Percentiles rank a stretch among this genome's conserved stretches.
Evolutionary conservation across 192 early-diverging fungal species (phyloP).

Genomic region (Coemansia sp.): DNA sequence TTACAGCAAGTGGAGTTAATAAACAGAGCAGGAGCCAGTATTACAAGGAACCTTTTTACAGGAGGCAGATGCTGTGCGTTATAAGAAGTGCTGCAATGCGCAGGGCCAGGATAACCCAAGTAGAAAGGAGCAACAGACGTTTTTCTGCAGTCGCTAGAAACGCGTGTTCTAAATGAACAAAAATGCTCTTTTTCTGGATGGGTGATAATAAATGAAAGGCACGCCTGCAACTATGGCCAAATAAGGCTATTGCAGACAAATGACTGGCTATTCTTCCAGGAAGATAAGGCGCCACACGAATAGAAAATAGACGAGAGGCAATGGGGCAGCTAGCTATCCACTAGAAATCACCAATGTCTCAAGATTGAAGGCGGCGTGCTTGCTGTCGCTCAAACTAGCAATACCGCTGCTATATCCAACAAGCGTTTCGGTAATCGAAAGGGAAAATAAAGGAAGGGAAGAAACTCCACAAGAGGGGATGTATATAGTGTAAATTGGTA

Average conservation of each 20-base stretch:
- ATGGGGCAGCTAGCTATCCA: not conserved
- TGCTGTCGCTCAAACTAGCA: not conserved
- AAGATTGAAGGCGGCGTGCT: not conserved
- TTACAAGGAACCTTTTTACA: not conserved
- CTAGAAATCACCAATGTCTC: not conserved
- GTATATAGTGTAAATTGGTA: constrained; percentile 11
- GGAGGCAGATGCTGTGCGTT: not conserved
- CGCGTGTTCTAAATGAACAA: not conserved
- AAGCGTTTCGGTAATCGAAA: not conserved
- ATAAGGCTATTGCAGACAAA: constrained; percentile 7
- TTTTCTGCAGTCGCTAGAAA: not conserved
- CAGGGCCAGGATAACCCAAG: not conserved
- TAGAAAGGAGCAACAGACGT: not conserved
- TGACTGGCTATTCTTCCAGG: constrained; percentile 3
- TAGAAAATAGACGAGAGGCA: constrained; percentile 1
- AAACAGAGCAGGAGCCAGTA: not conserved
- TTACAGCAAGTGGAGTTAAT: not conserved
- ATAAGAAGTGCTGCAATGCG: not conserved
- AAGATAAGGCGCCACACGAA: constrained; percentile 10
- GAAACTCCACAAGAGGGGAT: not conserved
- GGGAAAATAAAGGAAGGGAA: not conserved
- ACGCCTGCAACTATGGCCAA: constrained; percentile 6
- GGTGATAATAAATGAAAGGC: constrained; percentile 1
- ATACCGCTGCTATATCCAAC: not conserved
- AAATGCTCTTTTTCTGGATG: not conserved